Evolutionary conservation across 1,284 basidiomycete species (phyloP), one percentile per base, ranked within the genome.

Genomic region (Cryptococcus hybrid): DNA sequence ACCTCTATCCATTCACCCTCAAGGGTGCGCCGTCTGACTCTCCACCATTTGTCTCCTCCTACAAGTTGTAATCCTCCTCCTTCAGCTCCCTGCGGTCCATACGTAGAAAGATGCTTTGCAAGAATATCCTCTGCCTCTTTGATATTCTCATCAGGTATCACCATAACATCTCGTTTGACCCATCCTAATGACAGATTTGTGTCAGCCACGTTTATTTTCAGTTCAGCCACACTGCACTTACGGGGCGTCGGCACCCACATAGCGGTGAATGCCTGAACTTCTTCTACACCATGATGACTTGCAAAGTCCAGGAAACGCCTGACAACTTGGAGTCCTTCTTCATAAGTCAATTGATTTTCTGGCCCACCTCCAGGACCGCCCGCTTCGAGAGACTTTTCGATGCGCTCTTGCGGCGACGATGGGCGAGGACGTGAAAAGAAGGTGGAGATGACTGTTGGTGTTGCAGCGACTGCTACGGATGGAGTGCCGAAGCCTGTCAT

Each of bases 11-110:
- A 96, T 76, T 97, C 90, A 3, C 84, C 91, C 64, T 90, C 86
- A n/a, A 81, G 87, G 62, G 84, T 79, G 51, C 88, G 71, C 18
- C 88, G 87, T 48, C 90, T 85, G 7, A 92, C 85, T 74, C 89
- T 90, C 94, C 93, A 98, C 92, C 94, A 97, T 66, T 92, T 90
- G 6, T 86, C 84, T 1, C 93, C 94, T 9, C 93, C 94, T 1
- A 94, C 65, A 3, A 77, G 67, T 59, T 75, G 63, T 7, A 78
- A 50, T 2, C 75, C 74, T 1, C 66, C 63, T 11, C 69, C 68
- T 5, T 65, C 59, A 39, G 67, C 69, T 6, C 69, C 68, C 7
- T 64, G 62, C 1, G 64, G 59, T 2, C 68, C 71, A 53, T 73
- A 76, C 5, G 59, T 64, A 2, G 56, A 51, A 8, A 81, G 67